These are phyloP conservation scores for Backusella tuberculispora DNA, from an alignment of 192 early-diverging fungal genomes.

Conservation along the genomic window DNA sequence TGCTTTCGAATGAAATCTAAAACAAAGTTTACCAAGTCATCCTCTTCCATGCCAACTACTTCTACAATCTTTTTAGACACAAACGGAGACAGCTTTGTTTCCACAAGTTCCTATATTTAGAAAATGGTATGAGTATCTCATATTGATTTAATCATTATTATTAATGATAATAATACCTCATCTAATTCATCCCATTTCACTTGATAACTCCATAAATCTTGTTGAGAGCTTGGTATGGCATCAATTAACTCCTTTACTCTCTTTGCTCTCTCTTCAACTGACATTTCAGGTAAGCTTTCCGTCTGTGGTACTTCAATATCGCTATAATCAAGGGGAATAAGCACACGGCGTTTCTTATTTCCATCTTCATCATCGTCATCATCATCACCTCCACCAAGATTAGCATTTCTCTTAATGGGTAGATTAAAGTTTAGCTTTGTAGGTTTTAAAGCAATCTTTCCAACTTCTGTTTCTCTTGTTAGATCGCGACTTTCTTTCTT, in stretches of 20 bases:
- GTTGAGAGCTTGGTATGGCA: conserved; percentile 69
- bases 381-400: conserved; percentile 41
- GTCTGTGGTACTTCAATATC: conserved; percentile 41
- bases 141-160: too few relatives aligned
- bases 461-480: conserved; percentile 31
- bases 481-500: conserved; percentile 12
- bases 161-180: conserved; percentile 46
- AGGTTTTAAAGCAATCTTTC: conserved; percentile 33
- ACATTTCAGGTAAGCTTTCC: conserved; percentile 52
- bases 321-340: conserved; percentile 55
- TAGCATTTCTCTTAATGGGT: conserved; percentile 40
- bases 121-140: conserved; percentile 26
- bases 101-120: conserved; percentile 53
- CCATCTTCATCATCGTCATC: conserved; percentile 60
- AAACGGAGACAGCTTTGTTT: conserved; percentile 74
- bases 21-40: conserved; percentile 81
- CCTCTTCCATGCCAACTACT: conserved; percentile 79
- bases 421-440: conserved; percentile 36
- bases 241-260: conserved; percentile 69
- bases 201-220: conserved; percentile 71
- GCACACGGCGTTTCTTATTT: conserved; percentile 47
- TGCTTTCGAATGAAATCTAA: conserved; percentile 68
- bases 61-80: conserved; percentile 79
- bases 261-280: conserved; percentile 66
- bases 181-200: conserved; percentile 81